These are phyloP conservation scores for Penicillium sp. DNA, from an alignment of 2,329 filamentous ascomycete species.

Conservation along the genomic window DNA sequence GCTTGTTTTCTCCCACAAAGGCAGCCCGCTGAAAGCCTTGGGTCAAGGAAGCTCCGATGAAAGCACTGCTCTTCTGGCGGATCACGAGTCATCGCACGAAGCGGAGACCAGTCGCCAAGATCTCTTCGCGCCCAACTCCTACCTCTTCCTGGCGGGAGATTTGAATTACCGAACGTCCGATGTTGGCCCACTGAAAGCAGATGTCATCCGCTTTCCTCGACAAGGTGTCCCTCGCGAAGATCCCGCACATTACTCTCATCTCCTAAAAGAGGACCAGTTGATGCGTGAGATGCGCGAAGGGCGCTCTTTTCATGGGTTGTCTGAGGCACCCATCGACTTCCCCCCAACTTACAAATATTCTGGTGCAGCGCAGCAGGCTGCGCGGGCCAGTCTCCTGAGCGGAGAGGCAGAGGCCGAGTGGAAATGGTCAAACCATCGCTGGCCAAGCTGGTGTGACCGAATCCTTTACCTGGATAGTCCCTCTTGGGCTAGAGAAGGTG, in stretches of 20 bases:
- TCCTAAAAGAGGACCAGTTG: slow-evolving; percentile 78
- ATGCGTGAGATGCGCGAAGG: slow-evolving; percentile 67
- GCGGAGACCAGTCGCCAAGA: slow-evolving; percentile 28
- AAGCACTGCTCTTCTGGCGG: slow-evolving; percentile 31
- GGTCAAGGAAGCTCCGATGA: slow-evolving; percentile 41
- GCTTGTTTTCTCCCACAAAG: slow-evolving; percentile 65
- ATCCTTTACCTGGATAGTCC: slow-evolving; percentile 73
- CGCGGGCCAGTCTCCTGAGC: slow-evolving; percentile 19
- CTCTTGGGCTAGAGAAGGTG: slow-evolving; percentile 46
- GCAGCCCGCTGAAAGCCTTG: slow-evolving; percentile 5
- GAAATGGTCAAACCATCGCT: slow-evolving; percentile 78
- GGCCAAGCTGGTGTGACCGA: slow-evolving; percentile 91
- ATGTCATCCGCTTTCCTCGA: slow-evolving; percentile 63
- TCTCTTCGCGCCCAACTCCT: slow-evolving; percentile 72
- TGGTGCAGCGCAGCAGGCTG: slow-evolving; percentile 43
- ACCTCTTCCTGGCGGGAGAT: slow-evolving; percentile 87
- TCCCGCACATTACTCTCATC: slow-evolving; percentile 63
- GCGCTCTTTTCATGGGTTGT: slow-evolving; percentile 73
- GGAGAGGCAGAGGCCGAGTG: slow-evolving; percentile 51
- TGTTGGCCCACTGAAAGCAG: slow-evolving; percentile 59
- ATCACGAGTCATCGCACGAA: slow-evolving; percentile 29
- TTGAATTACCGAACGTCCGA: slow-evolving; percentile 89
- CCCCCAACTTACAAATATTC: slow-evolving; percentile 94
- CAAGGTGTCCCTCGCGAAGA: slow-evolving; percentile 50
- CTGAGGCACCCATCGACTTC: slow-evolving; percentile 73